Evolutionary conservation across 2,329 filamentous ascomycete genomes (phyloP), one percentile per base, ranked within the genome.

Genomic region (Colletotrichum karsti): DNA sequence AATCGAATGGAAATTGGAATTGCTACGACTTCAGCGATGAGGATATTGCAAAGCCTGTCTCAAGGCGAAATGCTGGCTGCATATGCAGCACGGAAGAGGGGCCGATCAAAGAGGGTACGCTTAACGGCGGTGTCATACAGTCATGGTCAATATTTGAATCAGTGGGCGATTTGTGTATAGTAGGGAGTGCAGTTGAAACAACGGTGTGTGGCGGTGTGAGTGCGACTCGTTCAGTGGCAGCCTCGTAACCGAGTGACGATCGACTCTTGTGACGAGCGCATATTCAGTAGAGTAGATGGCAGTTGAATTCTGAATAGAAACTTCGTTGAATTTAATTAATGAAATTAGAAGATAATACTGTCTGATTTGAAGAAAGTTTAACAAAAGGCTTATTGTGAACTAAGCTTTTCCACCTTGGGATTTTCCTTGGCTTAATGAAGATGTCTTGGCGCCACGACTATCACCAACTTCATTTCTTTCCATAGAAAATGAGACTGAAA

Each of bases 91-190:
- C n/a, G n/a, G n/a, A n/a, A n/a, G n/a, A n/a, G n/a, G n/a, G n/a
- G n/a, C n/a, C n/a, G n/a, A n/a, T n/a, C n/a, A n/a, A n/a, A n/a
- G n/a, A n/a, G n/a, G n/a, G n/a, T n/a, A n/a, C n/a, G n/a, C n/a
- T n/a, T n/a, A n/a, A n/a, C n/a, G n/a, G n/a, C n/a, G n/a, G n/a
- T n/a, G n/a, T n/a, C n/a, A n/a, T n/a, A n/a, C n/a, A 24, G 24
- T 7, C 46, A 20, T 50, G 24, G 13, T 20, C 24, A 28, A n/a
- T 18, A 9, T 50, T 9, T 30, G 91, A 92, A 10, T 87, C 82
- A 2, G 87, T 88, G 10, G 91, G 92, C 75, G 69, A 95, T 87
- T 68, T 92, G 83, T 35, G 84, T 70, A 93, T 92, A 18, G 88
- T 89, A 0, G 91, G 90, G 7, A 91, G 83, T 6, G 90, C 89